phyloP scores from a whole-genome alignment of 257 asterid genomes.

The Scutellaria galericulata region DNA sequence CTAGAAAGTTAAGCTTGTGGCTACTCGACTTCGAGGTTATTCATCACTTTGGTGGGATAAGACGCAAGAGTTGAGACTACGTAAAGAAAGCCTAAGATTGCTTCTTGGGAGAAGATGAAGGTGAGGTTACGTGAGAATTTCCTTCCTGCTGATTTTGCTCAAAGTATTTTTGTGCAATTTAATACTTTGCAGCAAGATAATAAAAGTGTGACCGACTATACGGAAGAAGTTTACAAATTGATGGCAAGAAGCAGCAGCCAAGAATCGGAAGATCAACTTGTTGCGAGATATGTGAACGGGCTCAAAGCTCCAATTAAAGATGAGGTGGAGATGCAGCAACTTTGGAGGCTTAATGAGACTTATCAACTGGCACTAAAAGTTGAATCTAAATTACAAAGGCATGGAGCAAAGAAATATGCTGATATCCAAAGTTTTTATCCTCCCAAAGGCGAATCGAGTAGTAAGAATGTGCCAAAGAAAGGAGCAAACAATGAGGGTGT shows the following conservation, averaged over 20 bases:
- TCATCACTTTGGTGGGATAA: conserved; percentile 28
- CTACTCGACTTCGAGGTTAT: conserved; percentile 22
- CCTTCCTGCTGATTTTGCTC: conserved; percentile 5
- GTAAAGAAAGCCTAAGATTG: not conserved
- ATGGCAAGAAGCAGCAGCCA: not conserved
- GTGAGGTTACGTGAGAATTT: conserved; percentile 7
- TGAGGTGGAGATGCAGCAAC: conserved; percentile 7
- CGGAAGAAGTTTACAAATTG: conserved; percentile 7
- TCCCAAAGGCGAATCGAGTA: not conserved
- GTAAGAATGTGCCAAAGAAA: not conserved
- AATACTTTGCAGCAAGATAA: not conserved
- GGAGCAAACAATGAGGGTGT: not conserved
- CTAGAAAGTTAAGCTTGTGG: conserved; percentile 23
- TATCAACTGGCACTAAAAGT: conserved; percentile 16
- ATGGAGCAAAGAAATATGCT: not conserved
- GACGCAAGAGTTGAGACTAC: not conserved
- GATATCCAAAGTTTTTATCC: conserved; percentile 11
- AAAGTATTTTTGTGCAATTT: conserved; percentile 18
- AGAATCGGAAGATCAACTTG: conserved; percentile 22
- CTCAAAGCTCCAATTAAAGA: conserved; percentile 1
- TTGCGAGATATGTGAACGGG: conserved; percentile 11
- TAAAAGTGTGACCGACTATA: conserved; percentile 2
- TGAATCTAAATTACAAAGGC: not conserved
- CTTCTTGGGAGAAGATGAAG: not conserved
- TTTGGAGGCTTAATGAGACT: not conserved